Base-by-base conservation (phyloP, 768 basidiomycete genomes). In the Phylloporus arenicola region DNA sequence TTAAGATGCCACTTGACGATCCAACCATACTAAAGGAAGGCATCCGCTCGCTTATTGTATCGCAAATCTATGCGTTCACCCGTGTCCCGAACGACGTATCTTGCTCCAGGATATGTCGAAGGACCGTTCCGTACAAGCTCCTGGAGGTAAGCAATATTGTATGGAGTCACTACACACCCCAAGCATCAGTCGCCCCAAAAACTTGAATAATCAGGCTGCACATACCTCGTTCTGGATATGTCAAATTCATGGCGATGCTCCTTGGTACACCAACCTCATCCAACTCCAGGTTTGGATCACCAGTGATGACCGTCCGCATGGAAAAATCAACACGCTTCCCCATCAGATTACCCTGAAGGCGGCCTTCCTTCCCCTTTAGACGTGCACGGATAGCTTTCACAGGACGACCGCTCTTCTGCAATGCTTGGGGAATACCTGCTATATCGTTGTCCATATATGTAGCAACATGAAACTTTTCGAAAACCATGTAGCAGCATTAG, bases 361-460 rank as follows among this genome's bases (percentile, higher is more conserved):
- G 89, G 35, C 96, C 96, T 69, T 99, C 96, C 69, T 99, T 98
- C 45, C 96, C 96, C 78, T 99, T 99, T 48, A 99, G 79, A 39
- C 96, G 86, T 5, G 95, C 93, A 51, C 96, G 92, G 61, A 99
- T 97, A 31, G 96, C 94, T 70, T 99, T 99, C 52, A 99, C 88
- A 24, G 96, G 94, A 51, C 96, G 82, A 27, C 96, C 96, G 37
- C 92, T 94, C 70, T 98, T 98, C 63, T 98, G 96, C 57, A 95
- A 72, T 2, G 96, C 93, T 63, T 97, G 95, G 1, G 96, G 96
- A 31, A 97, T 91, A 40, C 96, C 96, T 30, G 96, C 93, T 51
- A 98, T 94, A 64, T 98, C 94, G 64, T 99, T 99, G 65, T 99
- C 96, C 95, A 99, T 99, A 66, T 98, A 99, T 0, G 96, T 98